phyloP scores from a whole-genome alignment of 306 rosid species.

The Alnus rubra region DNA sequence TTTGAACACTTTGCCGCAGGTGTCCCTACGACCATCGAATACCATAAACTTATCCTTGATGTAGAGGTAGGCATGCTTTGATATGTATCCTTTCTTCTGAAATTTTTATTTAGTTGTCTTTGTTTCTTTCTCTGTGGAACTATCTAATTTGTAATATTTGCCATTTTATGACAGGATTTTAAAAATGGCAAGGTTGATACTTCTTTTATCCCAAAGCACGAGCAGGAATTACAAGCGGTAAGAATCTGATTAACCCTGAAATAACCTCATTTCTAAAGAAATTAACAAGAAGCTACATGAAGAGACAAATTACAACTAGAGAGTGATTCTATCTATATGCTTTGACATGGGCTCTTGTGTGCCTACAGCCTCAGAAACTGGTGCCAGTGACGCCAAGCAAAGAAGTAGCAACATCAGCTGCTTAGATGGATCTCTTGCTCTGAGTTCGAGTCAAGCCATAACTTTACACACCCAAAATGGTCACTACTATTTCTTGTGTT shows the following conservation, averaged over 20 bases:
- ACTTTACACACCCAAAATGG: background rate
- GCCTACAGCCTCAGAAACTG: slow-evolving; percentile 60
- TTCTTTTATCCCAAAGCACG: slow-evolving; percentile 93
- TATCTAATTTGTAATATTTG: slow-evolving; percentile 18
- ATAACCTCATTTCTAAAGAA: background rate
- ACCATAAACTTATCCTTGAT: slow-evolving; percentile 95
- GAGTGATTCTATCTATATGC: background rate
- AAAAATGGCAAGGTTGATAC: slow-evolving; percentile 89
- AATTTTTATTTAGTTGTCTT: background rate
- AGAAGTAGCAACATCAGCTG: slow-evolving; percentile 42
- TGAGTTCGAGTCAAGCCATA: background rate
- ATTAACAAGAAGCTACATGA: background rate
- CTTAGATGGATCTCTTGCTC: slow-evolving; percentile 27
- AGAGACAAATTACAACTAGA: background rate
- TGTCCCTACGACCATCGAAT: slow-evolving; percentile 97
- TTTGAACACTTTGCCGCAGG: slow-evolving; percentile 44
- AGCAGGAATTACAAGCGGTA: slow-evolving; percentile 75
- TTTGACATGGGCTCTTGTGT: background rate
- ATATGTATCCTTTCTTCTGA: background rate
- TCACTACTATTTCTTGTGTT: background rate
- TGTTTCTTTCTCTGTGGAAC: background rate
- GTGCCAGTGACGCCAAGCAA: slow-evolving; percentile 37
- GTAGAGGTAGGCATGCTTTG: slow-evolving; percentile 55
- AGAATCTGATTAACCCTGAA: slow-evolving; percentile 27
- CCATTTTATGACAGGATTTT: slow-evolving; percentile 66